Evolutionary conservation across 768 basidiomycete species (phyloP).

Genomic region (Mycena crocata): DNA sequence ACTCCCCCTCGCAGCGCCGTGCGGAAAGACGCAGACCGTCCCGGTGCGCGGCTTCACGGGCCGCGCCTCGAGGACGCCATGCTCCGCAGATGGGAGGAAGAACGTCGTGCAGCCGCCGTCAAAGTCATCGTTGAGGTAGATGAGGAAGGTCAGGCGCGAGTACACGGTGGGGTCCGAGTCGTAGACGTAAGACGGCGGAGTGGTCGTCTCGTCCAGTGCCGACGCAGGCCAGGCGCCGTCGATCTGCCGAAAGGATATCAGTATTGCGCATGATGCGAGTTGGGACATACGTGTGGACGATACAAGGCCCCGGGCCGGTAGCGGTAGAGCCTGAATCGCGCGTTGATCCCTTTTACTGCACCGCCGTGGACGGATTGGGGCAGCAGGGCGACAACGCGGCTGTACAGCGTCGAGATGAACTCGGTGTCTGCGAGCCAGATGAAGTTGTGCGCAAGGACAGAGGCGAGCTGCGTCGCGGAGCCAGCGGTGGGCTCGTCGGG

Average conservation of each 20-base stretch:
- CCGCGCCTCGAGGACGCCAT: slow-evolving; percentile 59
- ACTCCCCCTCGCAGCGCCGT: slow-evolving; percentile 50
- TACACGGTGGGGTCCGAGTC: slow-evolving; percentile 60
- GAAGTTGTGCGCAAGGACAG: slow-evolving; percentile 61
- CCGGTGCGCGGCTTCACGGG: slow-evolving; percentile 61
- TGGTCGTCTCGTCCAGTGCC: slow-evolving; percentile 52
- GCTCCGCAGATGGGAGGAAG: slow-evolving; percentile 58
- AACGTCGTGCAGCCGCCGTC: slow-evolving; percentile 64
- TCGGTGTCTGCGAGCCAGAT: slow-evolving; percentile 63
- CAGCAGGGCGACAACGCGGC: slow-evolving; percentile 54
- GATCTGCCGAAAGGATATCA: slow-evolving; percentile 42
- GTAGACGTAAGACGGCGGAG: slow-evolving; percentile 58
- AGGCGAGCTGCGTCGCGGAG: slow-evolving; percentile 55
- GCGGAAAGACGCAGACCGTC: slow-evolving; percentile 62
- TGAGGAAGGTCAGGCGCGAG: slow-evolving; percentile 60
- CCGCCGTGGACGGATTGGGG: slow-evolving; percentile 56
- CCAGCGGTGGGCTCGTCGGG: slow-evolving; percentile 63
- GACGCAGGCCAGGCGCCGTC: slow-evolving; percentile 68
- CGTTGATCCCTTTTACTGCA: slow-evolving; percentile 60
- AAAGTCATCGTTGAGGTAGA: slow-evolving; percentile 64
- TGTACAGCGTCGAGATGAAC: slow-evolving; percentile 55
- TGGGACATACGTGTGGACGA: slow-evolving; percentile 55
- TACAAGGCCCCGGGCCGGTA: slow-evolving; percentile 63
- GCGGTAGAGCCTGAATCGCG: slow-evolving; percentile 61
- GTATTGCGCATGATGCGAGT: neutral